Conservation (phyloP, 2,329 filamentous ascomycete species). For the Sporothrix humicola region DNA sequence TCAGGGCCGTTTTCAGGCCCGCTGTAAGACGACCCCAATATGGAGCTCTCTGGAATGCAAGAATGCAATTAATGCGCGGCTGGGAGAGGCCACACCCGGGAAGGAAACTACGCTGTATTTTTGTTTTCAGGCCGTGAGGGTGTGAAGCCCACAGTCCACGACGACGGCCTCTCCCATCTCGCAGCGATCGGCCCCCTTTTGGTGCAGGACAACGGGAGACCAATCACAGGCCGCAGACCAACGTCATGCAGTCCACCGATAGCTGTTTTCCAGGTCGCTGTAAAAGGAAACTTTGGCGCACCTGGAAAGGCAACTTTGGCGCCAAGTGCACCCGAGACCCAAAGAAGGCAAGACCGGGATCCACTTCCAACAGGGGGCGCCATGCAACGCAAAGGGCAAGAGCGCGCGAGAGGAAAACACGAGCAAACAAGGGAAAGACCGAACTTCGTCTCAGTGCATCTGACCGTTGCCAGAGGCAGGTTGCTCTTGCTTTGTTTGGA, state of each 20-base stretch:
- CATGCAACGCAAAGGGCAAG: slow-evolving; percentile 1
- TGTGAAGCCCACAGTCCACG: slow-evolving; percentile 4
- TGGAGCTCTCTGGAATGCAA: not conserved
- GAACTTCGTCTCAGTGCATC: not conserved
- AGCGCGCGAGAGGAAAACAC: slow-evolving; percentile 4
- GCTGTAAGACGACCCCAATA: not conserved
- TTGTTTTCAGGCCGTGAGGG: not conserved
- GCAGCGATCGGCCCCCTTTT: too few relatives aligned
- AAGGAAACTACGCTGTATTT: slow-evolving; percentile 21
- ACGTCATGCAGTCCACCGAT: not conserved
- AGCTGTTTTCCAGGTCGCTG: not conserved
- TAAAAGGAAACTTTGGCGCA: not conserved
- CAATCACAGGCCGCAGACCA: slow-evolving; percentile 11
- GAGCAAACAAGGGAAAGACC: not conserved
- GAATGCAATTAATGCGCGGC: slow-evolving; percentile 24
- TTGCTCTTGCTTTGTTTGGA: slow-evolving; percentile 24
- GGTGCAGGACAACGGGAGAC: slow-evolving; percentile 15
- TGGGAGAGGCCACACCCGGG: not conserved
- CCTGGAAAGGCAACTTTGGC: not conserved
- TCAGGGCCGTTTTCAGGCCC: not conserved
- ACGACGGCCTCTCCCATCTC: not conserved
- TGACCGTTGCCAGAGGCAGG: slow-evolving; percentile 8
- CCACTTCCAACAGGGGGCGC: slow-evolving; percentile 28
- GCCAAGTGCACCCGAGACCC: slow-evolving; percentile 3
- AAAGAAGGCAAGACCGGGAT: slow-evolving; percentile 25